Base-by-base conservation (phyloP, 1,139 yeast species). In the Suhomyces bolitotheri region DNA sequence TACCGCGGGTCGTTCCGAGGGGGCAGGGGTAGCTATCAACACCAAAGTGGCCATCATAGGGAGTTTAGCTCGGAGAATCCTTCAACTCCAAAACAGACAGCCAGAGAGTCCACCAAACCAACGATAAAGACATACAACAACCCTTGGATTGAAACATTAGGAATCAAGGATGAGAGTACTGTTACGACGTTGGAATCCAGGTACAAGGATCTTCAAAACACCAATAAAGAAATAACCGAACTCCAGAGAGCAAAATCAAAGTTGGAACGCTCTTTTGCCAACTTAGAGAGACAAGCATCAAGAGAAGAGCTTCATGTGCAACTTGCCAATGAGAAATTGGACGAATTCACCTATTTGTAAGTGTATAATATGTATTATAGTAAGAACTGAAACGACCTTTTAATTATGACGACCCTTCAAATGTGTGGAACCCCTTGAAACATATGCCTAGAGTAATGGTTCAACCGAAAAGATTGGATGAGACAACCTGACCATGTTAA, bases 311-410 rank as follows among this genome's bases (percentile, higher is more conserved):
- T 66, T 25, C 62, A 66, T 41, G 71, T 63, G 6, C 64, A 63
- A 37, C 40, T 67, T 16, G 60, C 72, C 24, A 55, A 46, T 21
- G 75, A 70, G 40, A 70, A 69, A 45, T 53, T 71, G 31, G 74
- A 67, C 36, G 76, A 70, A 47, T 61, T 69, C 49, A 51, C 63
- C 9, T 64, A 62, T 40, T 46, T 65, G 47, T 66, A 12, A 33
- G 16, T 24, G 11, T 25, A 21, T 26, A 15, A 26, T 31, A 26
- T 31, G 34, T 31, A 31, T 21, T 10, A 22, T 31, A 31, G 24
- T 14, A 8, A 28, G 3, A 25, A 25, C 4, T 15, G 20, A 17
- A 17, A 7, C 6, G 7, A 17, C n/a, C n/a, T n/a, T n/a, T n/a
- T n/a, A n/a, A n/a, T n/a, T n/a, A n/a, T n/a, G n/a, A n/a, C n/a